Evolutionary conservation across 805 yeast genomes (phyloP), one percentile per base, ranked within the genome.

Genomic region (Dipodascopsis uninucleata): DNA sequence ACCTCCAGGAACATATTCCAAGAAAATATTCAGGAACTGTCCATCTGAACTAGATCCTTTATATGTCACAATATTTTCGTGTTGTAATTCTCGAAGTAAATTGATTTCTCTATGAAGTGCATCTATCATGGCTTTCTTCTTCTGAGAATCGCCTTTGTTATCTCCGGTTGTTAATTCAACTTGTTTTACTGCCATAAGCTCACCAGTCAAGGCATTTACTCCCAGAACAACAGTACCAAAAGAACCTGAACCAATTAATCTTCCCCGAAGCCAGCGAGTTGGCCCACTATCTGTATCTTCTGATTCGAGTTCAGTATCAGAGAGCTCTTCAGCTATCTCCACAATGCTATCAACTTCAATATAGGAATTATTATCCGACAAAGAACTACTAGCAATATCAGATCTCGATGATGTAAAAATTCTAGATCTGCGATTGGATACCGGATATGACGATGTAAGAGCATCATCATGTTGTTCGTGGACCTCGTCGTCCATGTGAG

Each of bases 171-270:
- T 57, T 14, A 89, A 62, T 36, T 82, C 83, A 1, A 93, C 96
- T 62, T 89, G 96, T 61, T 93, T 93, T 16, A 93, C 96, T 1
- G 97, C 98, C 95, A 90, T 86, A 40, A 93, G 71, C 61, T 88
- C 97, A 33, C 98, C 98, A 0, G 95, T 88, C 26, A 82, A 66
- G 1, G 95, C 84, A 61, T 89, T 86, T 80, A 93, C 79, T 0
- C 97, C 98, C 28, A 93, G 68, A 52, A 83, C 89, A 1, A 93
- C 98, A 1, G 86, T 81, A 25, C 97, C 98, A 70, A 88, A 93
- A 49, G 94, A 82, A 2, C 98, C 98, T 7, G 90, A 81, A 0
- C 98, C 98, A 53, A 93, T 87, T 36, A 88, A 71, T 0, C 95
- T 85, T 36, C 98, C 98, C 57, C 84, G 84, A 34, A 88, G 74